Conservation (phyloP, 192 early-diverging fungal genomes). For the Gonapodya prolifera region DNA sequence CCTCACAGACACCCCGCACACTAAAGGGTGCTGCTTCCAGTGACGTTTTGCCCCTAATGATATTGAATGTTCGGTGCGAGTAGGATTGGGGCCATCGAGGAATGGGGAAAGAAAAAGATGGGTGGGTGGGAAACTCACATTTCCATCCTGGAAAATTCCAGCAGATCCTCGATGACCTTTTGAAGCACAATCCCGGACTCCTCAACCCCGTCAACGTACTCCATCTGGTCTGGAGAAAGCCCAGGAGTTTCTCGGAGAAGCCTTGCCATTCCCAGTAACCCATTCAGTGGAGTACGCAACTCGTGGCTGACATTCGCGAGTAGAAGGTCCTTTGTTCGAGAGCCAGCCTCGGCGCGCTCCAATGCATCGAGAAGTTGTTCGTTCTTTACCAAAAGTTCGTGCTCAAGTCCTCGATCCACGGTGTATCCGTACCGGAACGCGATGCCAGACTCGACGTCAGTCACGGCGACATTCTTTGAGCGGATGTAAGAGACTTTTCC, state of each 20-base stretch:
- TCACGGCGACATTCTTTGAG: neutral
- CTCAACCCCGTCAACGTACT: neutral
- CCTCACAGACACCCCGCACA: neutral
- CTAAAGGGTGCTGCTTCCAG: neutral
- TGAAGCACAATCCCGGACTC: neutral
- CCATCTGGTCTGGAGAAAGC: neutral
- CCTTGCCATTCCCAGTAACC: neutral
- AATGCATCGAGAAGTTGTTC: neutral
- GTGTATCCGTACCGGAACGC: neutral
- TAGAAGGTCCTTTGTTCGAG: neutral
- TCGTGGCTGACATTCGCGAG: slow-evolving; percentile 11
- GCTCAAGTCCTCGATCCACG: neutral
- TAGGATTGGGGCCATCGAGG: no score
- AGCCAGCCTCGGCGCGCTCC: slow-evolving; percentile 5
- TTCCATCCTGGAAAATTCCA: neutral
- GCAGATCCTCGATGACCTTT: neutral
- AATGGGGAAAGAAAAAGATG: no score
- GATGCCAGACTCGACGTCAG: neutral
- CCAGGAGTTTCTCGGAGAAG: neutral
- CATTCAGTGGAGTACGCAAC: slow-evolving; percentile 10
- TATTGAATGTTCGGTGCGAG: no score
- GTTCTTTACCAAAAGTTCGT: neutral
- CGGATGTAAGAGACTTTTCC: neutral
- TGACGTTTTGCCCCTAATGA: neutral
- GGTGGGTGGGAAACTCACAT: no score